A percentile compares a stretch with the other conserved stretches of the same genome.
Conservation (phyloP, 140 eudicot genomes). For the Erigeron philadelphicus region DNA sequence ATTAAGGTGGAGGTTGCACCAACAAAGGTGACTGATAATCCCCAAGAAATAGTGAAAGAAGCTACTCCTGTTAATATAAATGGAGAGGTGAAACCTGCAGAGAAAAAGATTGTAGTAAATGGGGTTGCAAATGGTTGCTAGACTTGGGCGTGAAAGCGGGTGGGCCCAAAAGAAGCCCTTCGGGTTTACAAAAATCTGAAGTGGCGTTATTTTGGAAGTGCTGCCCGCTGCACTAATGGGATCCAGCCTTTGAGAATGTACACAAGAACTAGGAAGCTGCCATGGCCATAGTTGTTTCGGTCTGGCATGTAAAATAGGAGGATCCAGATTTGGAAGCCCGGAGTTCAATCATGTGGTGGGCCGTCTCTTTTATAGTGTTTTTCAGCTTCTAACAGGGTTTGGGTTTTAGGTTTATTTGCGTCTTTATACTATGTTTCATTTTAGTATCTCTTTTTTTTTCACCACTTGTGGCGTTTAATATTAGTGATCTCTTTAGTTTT, state of each 20-base stretch:
- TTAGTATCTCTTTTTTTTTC: background rate
- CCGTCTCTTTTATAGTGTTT: conserved; percentile 22
- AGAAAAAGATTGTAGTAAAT: conserved; percentile 30
- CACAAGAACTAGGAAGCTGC: conserved; percentile 8
- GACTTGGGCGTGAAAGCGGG: conserved; percentile 27
- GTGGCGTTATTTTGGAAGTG: conserved; percentile 6
- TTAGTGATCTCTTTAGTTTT: conserved; percentile 14
- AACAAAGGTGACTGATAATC: conserved; percentile 21
- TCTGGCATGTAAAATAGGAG: conserved; percentile 29
- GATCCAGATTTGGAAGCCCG: conserved; percentile 31
- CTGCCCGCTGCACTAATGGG: conserved; percentile 27
- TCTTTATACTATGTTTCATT: conserved; percentile 16
- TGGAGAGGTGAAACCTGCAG: conserved; percentile 25
- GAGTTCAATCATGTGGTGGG: conserved; percentile 30
- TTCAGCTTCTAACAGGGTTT: conserved; percentile 41
- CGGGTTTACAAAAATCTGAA: background rate
- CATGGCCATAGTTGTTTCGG: conserved; percentile 18
- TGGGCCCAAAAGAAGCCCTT: conserved; percentile 12
- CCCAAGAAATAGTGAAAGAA: conserved; percentile 25
- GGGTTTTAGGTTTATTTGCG: conserved; percentile 31
- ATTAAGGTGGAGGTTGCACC: conserved; percentile 25
- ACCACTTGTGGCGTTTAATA: conserved; percentile 23
- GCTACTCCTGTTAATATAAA: conserved; percentile 19
- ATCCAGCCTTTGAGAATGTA: conserved; percentile 26
- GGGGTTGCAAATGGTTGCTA: conserved; percentile 58